Conservation (phyloP, 495 filamentous ascomycete species). For the Chaetomidium leptoderma region DNA sequence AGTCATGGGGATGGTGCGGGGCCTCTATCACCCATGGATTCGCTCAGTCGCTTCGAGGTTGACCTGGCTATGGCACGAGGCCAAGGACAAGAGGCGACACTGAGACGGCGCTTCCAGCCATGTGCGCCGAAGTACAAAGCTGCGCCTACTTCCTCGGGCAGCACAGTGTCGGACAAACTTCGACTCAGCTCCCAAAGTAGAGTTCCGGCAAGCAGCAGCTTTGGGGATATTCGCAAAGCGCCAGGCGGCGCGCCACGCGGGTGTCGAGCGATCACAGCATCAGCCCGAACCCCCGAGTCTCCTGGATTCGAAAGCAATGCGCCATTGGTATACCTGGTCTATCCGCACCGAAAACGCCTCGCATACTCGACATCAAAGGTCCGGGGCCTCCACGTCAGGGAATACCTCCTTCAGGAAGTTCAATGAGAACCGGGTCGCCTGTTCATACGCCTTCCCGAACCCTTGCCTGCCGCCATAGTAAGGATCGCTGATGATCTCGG, state of each 20-base stretch:
- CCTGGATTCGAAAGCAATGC: not conserved
- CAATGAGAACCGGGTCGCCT: constrained; percentile 71
- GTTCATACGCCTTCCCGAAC: constrained; percentile 82
- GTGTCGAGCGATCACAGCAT: too few relatives aligned
- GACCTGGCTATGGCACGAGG: not conserved
- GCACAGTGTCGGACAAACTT: not conserved
- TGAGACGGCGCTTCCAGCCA: not conserved
- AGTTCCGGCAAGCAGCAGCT: too few relatives aligned
- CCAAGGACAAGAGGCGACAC: not conserved
- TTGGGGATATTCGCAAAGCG: too few relatives aligned
- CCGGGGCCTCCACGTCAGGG: constrained; percentile 32
- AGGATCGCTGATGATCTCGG: constrained; percentile 79
- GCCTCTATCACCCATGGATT: not conserved
- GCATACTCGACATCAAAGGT: constrained; percentile 1
- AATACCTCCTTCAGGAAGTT: constrained; percentile 61
- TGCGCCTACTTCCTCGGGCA: not conserved
- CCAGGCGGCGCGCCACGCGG: too few relatives aligned
- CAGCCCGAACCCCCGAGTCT: not conserved
- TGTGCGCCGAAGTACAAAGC: not conserved
- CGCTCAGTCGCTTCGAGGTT: not conserved
- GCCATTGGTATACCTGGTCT: constrained; percentile 12
- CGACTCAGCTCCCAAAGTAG: not conserved
- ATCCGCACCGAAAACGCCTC: not conserved
- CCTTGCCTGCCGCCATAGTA: constrained; percentile 84
- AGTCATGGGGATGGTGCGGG: not conserved